Base-by-base conservation (phyloP, 1,284 basidiomycete genomes). In the Naganishia sp. region DNA sequence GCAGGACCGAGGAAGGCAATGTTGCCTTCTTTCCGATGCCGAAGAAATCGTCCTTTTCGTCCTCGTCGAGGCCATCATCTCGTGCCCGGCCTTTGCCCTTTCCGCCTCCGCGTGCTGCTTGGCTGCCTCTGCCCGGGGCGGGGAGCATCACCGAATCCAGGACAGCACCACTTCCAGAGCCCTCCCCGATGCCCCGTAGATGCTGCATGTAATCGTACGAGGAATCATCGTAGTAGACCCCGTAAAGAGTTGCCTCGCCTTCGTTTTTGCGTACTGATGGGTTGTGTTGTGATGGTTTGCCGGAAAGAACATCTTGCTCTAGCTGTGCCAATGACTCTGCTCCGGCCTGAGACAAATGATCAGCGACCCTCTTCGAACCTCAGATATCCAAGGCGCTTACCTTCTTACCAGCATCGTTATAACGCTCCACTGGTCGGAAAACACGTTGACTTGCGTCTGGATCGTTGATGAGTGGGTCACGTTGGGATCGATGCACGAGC, bases 151-250 rank as follows among this genome's bases (percentile, higher is more conserved):
- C 72, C 2, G 73, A 73, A n/a, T 80, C 79, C 25, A 70, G 63
- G 16, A 46, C 73, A 4, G 88, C 89, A 48, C 89, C 90, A 74
- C 43, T 44, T 6, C 23, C 33, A 11, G 59, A 54, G 31, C 39
- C 88, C 87, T 69, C 87, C 83, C 91, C 92, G 49, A 92, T 86
- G 0, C 85, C 75, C 25, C 90, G 87, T 44, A 99, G 84, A 81
- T 99, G 96, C 80, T 95, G 90, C 92, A 98, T 95, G 82, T 99
- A 99, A 79, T 99, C 92, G 82, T 99, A 99, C 65, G 92, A 86
- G n/a, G 92, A 91, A 75, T 99, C 95, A 80, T 99, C 94, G 81
- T 87, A 99, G 81, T 93, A 94, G 75, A 99, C 83, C 11, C 94
- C 95, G 78, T 98, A 96, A 28, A 87, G 77, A 4, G 91, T 84